phyloP scores from a whole-genome alignment of 257 asterid species.

The Verbascum thapsus region DNA sequence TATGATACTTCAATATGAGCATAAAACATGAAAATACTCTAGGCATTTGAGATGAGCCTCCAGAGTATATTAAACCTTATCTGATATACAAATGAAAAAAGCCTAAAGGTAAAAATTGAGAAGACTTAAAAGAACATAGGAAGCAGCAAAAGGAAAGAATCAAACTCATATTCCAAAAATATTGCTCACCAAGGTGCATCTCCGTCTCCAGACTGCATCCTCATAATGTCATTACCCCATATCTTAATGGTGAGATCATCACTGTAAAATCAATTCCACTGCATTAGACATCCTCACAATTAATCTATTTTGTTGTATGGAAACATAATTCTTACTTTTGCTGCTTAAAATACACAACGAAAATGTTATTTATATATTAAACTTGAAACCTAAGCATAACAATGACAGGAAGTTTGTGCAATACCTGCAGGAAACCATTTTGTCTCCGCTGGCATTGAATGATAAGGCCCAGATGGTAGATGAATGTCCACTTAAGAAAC shows the following conservation, averaged over 20 bases:
- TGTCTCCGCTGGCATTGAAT: slow-evolving; percentile 68
- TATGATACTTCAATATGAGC: too few relatives aligned
- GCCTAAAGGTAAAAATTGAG: too few relatives aligned
- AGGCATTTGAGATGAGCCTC: too few relatives aligned
- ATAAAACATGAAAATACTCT: too few relatives aligned
- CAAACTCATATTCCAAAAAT: slow-evolving; percentile 15
- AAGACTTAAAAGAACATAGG: too few relatives aligned
- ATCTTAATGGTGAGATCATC: slow-evolving; percentile 89
- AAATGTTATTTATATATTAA: too few relatives aligned
- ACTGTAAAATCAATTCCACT: slow-evolving; percentile 47
- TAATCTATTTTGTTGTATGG: slow-evolving; percentile 6
- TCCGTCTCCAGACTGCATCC: slow-evolving; percentile 52
- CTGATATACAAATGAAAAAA: too few relatives aligned
- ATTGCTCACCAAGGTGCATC: slow-evolving; percentile 71
- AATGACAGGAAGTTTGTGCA: slow-evolving; percentile 29
- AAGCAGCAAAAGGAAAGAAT: too few relatives aligned
- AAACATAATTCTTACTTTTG: too few relatives aligned
- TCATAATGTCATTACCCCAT: slow-evolving; percentile 63
- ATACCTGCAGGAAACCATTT: slow-evolving; percentile 97
- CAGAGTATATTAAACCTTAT: too few relatives aligned
- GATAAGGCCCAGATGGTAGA: slow-evolving; percentile 92
- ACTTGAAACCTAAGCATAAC: neutral
- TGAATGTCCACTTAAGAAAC: slow-evolving; percentile 70
- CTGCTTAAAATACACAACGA: too few relatives aligned
- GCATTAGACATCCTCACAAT: slow-evolving; percentile 24